Conservation (phyloP, 1,284 basidiomycete species). For the Ceratobasidium sp. region DNA sequence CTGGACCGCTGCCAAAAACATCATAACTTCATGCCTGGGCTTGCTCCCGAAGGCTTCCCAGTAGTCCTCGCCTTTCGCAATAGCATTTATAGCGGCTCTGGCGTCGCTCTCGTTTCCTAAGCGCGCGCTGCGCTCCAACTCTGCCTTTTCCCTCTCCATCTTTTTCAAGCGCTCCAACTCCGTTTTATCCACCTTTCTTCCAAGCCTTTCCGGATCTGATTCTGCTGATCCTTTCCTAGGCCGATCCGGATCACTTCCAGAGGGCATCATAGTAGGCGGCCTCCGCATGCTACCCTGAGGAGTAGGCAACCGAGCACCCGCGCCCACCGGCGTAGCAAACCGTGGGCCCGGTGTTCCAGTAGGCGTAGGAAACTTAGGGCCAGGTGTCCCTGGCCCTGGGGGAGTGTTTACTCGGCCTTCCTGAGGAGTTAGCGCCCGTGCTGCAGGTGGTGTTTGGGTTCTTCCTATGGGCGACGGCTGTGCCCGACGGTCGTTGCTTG, state of each 20-base stretch:
- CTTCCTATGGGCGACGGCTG: conserved; percentile 31
- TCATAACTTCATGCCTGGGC: conserved; percentile 42
- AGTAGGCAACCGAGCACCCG: conserved; percentile 14
- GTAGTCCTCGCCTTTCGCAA: conserved; percentile 32
- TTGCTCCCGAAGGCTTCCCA: conserved; percentile 40
- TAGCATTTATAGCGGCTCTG: conserved; percentile 41
- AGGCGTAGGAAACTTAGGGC: conserved; percentile 25
- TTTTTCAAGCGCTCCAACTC: conserved; percentile 35
- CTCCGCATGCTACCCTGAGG: conserved; percentile 35
- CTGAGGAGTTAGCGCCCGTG: conserved; percentile 17
- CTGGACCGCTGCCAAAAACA: conserved; percentile 28
- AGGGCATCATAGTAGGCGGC: conserved; percentile 40
- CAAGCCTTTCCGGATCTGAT: conserved; percentile 16
- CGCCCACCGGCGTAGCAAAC: conserved; percentile 17
- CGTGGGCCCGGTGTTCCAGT: conserved; percentile 35
- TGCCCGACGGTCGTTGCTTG: conserved; percentile 40
- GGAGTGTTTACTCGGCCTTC: conserved; percentile 35
- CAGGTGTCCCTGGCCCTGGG: conserved; percentile 14
- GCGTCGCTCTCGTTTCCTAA: conserved; percentile 37
- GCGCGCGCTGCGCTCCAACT: conserved; percentile 33
- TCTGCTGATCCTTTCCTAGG: conserved; percentile 38
- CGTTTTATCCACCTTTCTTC: conserved; percentile 19
- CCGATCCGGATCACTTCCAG: conserved; percentile 19
- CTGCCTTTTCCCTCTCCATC: conserved; percentile 41
- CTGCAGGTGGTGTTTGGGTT: conserved; percentile 28